phyloP scores from a whole-genome alignment of 2,329 filamentous ascomycete genomes.

The Xylariaceae sp. region DNA sequence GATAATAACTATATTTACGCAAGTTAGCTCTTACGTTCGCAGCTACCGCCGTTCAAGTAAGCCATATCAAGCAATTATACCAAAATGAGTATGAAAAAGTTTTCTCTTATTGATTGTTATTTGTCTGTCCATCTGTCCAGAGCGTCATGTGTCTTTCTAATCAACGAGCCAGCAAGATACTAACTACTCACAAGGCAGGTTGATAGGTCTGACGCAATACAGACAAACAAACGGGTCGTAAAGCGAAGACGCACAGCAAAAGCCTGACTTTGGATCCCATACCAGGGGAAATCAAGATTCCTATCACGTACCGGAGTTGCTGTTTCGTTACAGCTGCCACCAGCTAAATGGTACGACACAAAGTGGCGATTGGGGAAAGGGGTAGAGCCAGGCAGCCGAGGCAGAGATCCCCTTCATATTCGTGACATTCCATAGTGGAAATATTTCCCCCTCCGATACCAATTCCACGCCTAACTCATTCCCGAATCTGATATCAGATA shows the following conservation, averaged over 20 bases:
- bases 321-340: conserved; percentile 12
- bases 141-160: conserved; percentile 12
- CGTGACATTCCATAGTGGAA: conserved; percentile 1
- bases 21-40: too few species aligned
- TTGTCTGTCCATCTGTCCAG: conserved; percentile 17
- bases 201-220: conserved; percentile 5
- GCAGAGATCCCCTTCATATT: neutral
- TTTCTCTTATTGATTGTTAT: conserved; percentile 23
- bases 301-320: neutral
- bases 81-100: conserved; percentile 18
- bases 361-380: too few species aligned
- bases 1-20: too few species aligned
- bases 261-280: neutral
- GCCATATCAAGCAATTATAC: too few species aligned
- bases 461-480: conserved; percentile 11
- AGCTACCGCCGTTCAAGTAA: too few species aligned
- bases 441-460: conserved; percentile 6
- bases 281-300: conserved; percentile 1
- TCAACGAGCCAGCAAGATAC: conserved; percentile 9
- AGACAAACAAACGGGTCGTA: conserved; percentile 4
- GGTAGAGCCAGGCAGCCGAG: neutral
- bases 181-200: neutral
- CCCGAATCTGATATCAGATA: conserved; percentile 15
- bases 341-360: neutral
- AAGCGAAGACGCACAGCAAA: conserved; percentile 21